Percentiles rank a stretch among this genome's conserved stretches.
Conservation (phyloP, 2,329 filamentous ascomycete species). For the Macroventuria anomochaeta region DNA sequence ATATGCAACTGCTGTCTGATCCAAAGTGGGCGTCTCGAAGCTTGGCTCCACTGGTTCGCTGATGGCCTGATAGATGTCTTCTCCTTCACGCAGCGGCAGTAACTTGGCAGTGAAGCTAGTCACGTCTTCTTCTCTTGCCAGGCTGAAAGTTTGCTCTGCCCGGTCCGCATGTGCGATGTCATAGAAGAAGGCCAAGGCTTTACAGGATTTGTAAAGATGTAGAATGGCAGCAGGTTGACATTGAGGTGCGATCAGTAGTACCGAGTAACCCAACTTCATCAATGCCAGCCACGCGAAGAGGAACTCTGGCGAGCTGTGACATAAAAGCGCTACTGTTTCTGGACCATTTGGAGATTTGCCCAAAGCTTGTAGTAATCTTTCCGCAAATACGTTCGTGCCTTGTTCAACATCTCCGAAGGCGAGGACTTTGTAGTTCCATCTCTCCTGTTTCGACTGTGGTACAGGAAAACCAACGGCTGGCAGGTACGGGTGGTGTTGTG, state of each 20-base stretch:
- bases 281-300: constrained; percentile 67
- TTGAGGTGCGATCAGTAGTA: constrained; percentile 64
- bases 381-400: constrained; percentile 48
- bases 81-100: constrained; percentile 27
- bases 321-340: constrained; percentile 60
- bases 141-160: constrained; percentile 34
- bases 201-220: constrained; percentile 60
- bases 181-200: constrained; percentile 54
- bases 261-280: constrained; percentile 61
- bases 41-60: constrained; percentile 11
- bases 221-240: constrained; percentile 56
- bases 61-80: constrained; percentile 33
- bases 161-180: constrained; percentile 51
- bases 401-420: constrained; percentile 47
- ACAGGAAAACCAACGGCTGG: constrained; percentile 61
- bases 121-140: constrained; percentile 20
- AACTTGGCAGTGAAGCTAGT: constrained; percentile 14
- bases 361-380: constrained; percentile 32
- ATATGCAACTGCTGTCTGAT: constrained; percentile 58
- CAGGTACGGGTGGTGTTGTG: constrained; percentile 43
- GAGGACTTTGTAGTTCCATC: constrained; percentile 42
- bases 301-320: constrained; percentile 64
- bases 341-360: constrained; percentile 12
- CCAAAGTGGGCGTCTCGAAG: constrained; percentile 17
- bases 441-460: constrained; percentile 23